These are phyloP conservation scores for Eimeria brunetti DNA, from an alignment of 169 alveolate species.

Conservation along the genomic window DNA sequence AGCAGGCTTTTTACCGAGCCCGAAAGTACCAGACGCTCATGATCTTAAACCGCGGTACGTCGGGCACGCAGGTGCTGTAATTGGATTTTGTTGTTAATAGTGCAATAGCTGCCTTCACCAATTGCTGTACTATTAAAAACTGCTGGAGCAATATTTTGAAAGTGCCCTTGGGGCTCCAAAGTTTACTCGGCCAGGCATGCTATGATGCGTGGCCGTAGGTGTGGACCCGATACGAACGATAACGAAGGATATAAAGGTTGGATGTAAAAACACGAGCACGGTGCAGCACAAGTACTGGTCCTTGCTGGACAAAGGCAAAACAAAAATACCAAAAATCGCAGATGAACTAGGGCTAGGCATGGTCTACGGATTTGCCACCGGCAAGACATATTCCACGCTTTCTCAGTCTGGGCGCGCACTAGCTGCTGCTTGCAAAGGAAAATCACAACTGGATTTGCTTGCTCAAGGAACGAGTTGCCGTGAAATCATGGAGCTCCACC, in stretches of 20 bases:
- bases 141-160: too few species aligned
- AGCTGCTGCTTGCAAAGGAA: constrained; percentile 45
- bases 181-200: too few species aligned
- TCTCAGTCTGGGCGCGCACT: constrained; percentile 44
- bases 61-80: not conserved
- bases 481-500: constrained; percentile 19
- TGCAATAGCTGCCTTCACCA: too few species aligned
- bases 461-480: not conserved
- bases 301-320: not conserved
- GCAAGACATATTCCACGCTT: constrained; percentile 3
- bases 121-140: not conserved
- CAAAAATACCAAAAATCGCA: constrained; percentile 5
- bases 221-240: constrained; percentile 22
- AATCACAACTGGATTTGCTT: not conserved
- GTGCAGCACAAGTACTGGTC: constrained; percentile 7
- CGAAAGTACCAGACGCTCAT: constrained; percentile 13
- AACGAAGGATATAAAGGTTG: not conserved
- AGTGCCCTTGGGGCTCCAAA: not conserved
- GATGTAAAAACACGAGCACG: not conserved
- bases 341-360: constrained; percentile 4
- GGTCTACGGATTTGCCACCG: constrained; percentile 25
- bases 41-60: constrained; percentile 40
- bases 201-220: constrained; percentile 17
- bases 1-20: not conserved
- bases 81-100: not conserved